phyloP scores from a whole-genome alignment of 75 land plant genomes.

The Selaginella tamariscina region DNA sequence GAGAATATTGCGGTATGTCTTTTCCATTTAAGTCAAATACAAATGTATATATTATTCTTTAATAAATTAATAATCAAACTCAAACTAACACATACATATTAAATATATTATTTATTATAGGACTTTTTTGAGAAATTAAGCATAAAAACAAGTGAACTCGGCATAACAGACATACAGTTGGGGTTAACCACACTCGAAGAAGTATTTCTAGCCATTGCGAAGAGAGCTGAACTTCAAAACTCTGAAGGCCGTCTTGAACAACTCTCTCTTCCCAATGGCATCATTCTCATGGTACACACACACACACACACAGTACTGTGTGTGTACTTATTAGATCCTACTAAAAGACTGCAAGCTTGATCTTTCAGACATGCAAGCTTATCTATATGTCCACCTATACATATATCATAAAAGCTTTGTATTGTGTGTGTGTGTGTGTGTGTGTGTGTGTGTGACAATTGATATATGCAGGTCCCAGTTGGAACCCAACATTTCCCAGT shows the following conservation, averaged over 20 bases:
- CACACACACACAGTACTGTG: not conserved
- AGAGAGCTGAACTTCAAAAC: slow-evolving; percentile 77
- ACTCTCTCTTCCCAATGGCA: slow-evolving; percentile 42
- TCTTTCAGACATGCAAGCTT: not conserved
- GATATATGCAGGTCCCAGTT: slow-evolving; percentile 75
- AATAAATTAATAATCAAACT: not conserved
- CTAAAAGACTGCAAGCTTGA: not conserved
- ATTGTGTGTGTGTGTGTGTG: no score
- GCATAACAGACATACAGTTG: slow-evolving; percentile 77
- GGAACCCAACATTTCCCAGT: slow-evolving; percentile 61
- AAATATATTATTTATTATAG: slow-evolving; percentile 31
- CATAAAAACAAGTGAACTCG: slow-evolving; percentile 50
- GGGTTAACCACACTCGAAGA: slow-evolving; percentile 91
- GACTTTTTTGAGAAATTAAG: slow-evolving; percentile 68
- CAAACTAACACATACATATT: no score
- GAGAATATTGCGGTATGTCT: slow-evolving; percentile 38
- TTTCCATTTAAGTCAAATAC: not conserved
- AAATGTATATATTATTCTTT: not conserved
- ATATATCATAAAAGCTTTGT: not conserved
- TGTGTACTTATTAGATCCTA: no score
- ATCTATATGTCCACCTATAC: not conserved
- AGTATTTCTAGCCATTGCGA: slow-evolving; percentile 91
- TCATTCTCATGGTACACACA: not conserved
- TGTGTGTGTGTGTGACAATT: no score
- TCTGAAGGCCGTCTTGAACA: slow-evolving; percentile 63